Conservation (phyloP, 1,284 basidiomycete genomes). For the Ganoderma meredithae region DNA sequence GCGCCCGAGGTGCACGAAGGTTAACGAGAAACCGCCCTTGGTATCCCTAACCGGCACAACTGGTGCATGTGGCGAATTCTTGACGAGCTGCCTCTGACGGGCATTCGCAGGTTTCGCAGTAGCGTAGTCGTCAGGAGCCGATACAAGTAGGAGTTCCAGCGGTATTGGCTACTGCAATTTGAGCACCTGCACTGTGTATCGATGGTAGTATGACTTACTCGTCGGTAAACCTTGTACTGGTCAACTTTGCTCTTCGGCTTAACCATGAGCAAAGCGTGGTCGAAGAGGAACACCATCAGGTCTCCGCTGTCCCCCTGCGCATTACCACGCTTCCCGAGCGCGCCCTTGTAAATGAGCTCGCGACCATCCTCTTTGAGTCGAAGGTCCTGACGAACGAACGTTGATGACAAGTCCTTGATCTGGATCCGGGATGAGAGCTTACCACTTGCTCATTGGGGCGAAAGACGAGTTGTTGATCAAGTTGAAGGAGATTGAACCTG, state of each 20-base stretch:
- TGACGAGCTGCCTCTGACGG: conserved; percentile 40
- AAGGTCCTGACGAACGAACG: conserved; percentile 68
- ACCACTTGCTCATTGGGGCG: conserved; percentile 87
- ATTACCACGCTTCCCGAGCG: conserved; percentile 89
- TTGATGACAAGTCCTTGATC: not conserved
- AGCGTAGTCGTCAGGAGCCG: conserved; percentile 76
- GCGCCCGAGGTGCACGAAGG: conserved; percentile 92
- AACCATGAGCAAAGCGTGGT: conserved; percentile 95
- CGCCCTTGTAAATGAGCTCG: conserved; percentile 94
- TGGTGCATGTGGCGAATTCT: conserved; percentile 44
- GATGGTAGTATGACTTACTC: conserved; percentile 58
- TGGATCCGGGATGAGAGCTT: conserved; percentile 41
- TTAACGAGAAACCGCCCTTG: conserved; percentile 93
- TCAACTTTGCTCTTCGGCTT: conserved; percentile 95
- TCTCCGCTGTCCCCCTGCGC: conserved; percentile 85
- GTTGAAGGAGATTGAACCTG: conserved; percentile 89
- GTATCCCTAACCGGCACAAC: conserved; percentile 59
- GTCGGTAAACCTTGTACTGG: conserved; percentile 93
- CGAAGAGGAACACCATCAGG: conserved; percentile 94
- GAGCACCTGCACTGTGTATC: conserved; percentile 14
- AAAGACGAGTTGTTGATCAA: conserved; percentile 90
- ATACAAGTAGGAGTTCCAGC: conserved; percentile 89
- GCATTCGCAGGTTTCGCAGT: conserved; percentile 33
- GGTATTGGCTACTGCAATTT: conserved; percentile 82
- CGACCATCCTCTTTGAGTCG: conserved; percentile 87